Percentiles rank a stretch among this genome's conserved stretches.
These are phyloP conservation scores for Phyllosticta citribraziliensis DNA, from an alignment of 2,329 filamentous ascomycete species.

Conservation along the genomic window DNA sequence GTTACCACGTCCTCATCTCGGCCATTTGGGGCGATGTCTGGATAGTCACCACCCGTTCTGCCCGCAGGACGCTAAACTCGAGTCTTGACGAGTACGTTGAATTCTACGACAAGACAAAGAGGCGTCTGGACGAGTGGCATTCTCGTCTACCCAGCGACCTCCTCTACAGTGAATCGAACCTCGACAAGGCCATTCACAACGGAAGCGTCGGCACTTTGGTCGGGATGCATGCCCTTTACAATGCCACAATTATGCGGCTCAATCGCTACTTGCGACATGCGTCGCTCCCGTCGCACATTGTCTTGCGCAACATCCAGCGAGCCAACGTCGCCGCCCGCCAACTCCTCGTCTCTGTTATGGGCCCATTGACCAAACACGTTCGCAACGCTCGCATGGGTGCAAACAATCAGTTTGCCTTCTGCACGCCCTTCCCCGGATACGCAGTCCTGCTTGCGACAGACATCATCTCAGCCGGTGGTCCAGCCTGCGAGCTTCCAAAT, in stretches of 20 bases:
- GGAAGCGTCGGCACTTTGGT: conserved; percentile 51
- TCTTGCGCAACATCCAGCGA: conserved; percentile 23
- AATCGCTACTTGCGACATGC: conserved; percentile 45
- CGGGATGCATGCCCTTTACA: conserved; percentile 57
- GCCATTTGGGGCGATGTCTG: conserved; percentile 58
- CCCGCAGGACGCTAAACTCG: conserved; percentile 13
- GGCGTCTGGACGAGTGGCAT: conserved; percentile 50
- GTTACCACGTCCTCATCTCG: conserved; percentile 52
- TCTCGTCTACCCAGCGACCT: conserved; percentile 46
- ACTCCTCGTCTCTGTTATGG: conserved; percentile 27
- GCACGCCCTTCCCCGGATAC: conserved; percentile 54
- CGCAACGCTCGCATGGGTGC: conserved; percentile 20
- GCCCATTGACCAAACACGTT: conserved; percentile 19
- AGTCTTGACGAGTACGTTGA: conserved; percentile 29
- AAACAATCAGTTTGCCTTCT: conserved; percentile 31
- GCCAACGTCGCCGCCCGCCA: conserved; percentile 15
- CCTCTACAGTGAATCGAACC: conserved; percentile 45
- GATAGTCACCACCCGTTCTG: conserved; percentile 47
- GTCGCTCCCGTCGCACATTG: conserved; percentile 19
- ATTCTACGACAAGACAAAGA: conserved; percentile 44
- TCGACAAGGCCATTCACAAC: conserved; percentile 44
- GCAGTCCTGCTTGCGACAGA: conserved; percentile 56
- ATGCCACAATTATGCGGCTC: conserved; percentile 53
- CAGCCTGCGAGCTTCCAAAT: conserved; percentile 39
- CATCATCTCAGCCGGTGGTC: conserved; percentile 52